Base-by-base conservation (phyloP, 2,329 filamentous ascomycete genomes). In the Torrubiella hemipterigena region DNA sequence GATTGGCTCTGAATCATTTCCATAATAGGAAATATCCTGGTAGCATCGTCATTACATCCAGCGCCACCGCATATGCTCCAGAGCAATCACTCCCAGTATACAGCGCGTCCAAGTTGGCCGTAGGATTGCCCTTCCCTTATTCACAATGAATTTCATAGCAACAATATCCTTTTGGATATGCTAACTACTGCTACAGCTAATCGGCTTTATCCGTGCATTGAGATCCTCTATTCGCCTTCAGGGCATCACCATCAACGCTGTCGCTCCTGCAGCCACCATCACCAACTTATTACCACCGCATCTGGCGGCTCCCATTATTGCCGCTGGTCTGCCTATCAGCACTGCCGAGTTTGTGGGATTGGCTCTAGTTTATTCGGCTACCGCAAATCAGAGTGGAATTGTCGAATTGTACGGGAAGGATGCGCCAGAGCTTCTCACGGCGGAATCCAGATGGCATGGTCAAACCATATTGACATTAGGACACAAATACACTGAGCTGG, bases 401-500 rank as follows among this genome's bases (percentile, higher is more conserved):
- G 58, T 60, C 5, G 48, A 58, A 26, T 21, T 32, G 1, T 59
- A 60, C 33, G 56, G 56, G 1, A 52, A 48, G 30, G 56, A 60
- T 12, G 8, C 35, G 37, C 19, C 32, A 48, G 14, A 22, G 20
- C 20, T 22, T 8, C n/a, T 22, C 8, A 22, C 20, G 8, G 8
- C n/a, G 20, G 20, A 22, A n/a, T 22, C 20, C 20, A 8, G 20
- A 8, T 59, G 55, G 56, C 56, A 60, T 31, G 50, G 48, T 0
- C 34, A 48, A 2, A 36, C 43, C 4, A 56, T 59, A 15, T 19
- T 56, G 7, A 54, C 52, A 2, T 33, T 57, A 7, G 56, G 54
- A 3, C 46, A 57, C 20, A 29, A 20, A 1, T 59, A 50, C 29
- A 53, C 50, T 1, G 56, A 59, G 41, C 14, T 59, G 8, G 55